These are phyloP conservation scores for Pseudogymnoascus sp. DNA, from an alignment of 2,329 filamentous ascomycete species.

Conservation along the genomic window DNA sequence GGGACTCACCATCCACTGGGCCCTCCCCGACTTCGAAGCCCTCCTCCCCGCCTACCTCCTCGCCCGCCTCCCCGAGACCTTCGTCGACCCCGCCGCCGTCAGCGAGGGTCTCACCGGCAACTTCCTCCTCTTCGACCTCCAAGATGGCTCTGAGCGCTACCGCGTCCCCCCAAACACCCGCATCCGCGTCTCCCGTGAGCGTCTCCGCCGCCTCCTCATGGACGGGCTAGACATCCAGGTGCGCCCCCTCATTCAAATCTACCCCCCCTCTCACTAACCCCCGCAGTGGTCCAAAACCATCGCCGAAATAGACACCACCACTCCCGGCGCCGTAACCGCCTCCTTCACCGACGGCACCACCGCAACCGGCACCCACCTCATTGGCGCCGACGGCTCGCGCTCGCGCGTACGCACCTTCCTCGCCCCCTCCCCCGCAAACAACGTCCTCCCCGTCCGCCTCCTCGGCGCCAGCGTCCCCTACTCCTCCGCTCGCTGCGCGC, in stretches of 20 bases:
- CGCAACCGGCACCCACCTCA: constrained; percentile 34
- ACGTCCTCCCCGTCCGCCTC: constrained; percentile 39
- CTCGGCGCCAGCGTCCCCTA: constrained; percentile 39
- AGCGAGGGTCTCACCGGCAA: constrained; percentile 37
- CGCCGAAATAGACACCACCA: constrained; percentile 25
- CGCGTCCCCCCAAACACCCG: constrained; percentile 36
- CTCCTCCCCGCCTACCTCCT: constrained; percentile 42
- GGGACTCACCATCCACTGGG: constrained; percentile 59
- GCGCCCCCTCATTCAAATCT: neutral
- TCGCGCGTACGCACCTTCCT: constrained; percentile 35
- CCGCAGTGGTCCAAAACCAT: constrained; percentile 35
- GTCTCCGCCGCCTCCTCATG: constrained; percentile 38
- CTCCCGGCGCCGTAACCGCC: constrained; percentile 31
- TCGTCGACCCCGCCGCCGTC: constrained; percentile 45
- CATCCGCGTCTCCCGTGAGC: constrained; percentile 40
- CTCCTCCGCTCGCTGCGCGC: constrained; percentile 32
- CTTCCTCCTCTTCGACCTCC: constrained; percentile 50
- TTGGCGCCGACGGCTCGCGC: constrained; percentile 43
- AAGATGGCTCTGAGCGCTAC: constrained; percentile 38
- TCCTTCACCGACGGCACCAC: constrained; percentile 40
- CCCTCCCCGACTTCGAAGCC: constrained; percentile 41
- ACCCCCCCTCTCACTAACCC: neutral
- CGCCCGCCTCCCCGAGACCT: constrained; percentile 38
- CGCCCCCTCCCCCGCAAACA: constrained; percentile 27
- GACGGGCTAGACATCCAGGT: constrained; percentile 40